These are phyloP conservation scores for Apiosordaria backusii DNA, from an alignment of 495 filamentous ascomycete genomes.

Conservation along the genomic window DNA sequence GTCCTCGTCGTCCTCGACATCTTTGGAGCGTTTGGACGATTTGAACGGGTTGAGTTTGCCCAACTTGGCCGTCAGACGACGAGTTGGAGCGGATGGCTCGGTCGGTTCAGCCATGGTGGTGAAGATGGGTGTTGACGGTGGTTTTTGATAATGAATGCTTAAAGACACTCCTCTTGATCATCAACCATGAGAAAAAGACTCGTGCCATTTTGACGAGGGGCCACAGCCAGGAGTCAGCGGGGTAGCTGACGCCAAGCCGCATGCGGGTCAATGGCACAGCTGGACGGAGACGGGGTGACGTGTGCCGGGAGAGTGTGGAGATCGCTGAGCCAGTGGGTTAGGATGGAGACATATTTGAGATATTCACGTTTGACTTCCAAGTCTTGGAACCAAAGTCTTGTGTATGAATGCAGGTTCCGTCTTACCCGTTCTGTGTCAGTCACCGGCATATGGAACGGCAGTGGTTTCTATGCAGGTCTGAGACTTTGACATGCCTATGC, in stretches of 20 bases:
- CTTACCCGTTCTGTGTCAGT: background rate
- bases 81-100: background rate
- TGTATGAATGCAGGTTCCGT: background rate
- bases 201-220: background rate
- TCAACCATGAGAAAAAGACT: background rate
- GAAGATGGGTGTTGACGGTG: background rate
- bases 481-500: background rate
- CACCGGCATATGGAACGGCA: no score
- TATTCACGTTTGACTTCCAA: background rate
- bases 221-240: background rate
- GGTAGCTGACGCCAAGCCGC: slow-evolving; percentile 9
- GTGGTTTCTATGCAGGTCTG: background rate
- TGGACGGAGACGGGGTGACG: background rate
- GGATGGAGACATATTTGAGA: background rate
- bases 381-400: background rate
- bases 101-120: background rate
- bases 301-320: background rate
- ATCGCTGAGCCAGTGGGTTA: background rate
- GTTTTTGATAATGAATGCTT: background rate
- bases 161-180: background rate
- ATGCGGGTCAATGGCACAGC: slow-evolving; percentile 6
- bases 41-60: slow-evolving; percentile 26
- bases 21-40: slow-evolving; percentile 1
- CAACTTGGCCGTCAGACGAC: slow-evolving; percentile 7
- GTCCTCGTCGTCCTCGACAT: slow-evolving; percentile 46